Percentiles rank a stretch among this genome's conserved stretches.
phyloP scores from a whole-genome alignment of 331 rosid species.

The Ulmus americana region DNA sequence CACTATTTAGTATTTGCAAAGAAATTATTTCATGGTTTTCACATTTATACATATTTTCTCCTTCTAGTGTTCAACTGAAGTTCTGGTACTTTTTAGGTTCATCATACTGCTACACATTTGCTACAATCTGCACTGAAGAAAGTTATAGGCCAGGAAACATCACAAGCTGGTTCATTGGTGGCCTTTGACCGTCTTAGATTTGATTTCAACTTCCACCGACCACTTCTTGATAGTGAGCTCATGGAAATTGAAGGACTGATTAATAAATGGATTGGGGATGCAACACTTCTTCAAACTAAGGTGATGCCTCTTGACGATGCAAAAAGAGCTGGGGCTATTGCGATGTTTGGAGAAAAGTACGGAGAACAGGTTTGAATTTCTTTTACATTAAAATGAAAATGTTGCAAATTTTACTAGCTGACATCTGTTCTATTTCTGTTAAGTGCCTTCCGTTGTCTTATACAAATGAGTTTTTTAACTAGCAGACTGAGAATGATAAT shows the following conservation, averaged over 20 bases:
- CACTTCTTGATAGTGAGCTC: conserved; percentile 63
- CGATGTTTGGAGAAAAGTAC: conserved; percentile 94
- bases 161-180: conserved; percentile 96
- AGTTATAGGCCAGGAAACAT: conserved; percentile 79
- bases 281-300: conserved; percentile 65
- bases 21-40: neutral
- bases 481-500: neutral
- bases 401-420: neutral
- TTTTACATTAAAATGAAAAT: conserved; percentile 17
- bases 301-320: conserved; percentile 85
- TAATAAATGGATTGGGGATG: conserved; percentile 75
- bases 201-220: conserved; percentile 85
- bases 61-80: neutral
- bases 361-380: conserved; percentile 71
- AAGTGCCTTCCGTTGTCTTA: neutral
- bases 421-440: neutral
- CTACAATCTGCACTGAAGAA: conserved; percentile 83
- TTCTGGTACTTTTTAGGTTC: conserved; percentile 56
- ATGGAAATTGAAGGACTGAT: conserved; percentile 58
- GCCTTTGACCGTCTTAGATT: conserved; percentile 91
- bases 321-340: conserved; percentile 82
- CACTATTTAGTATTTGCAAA: neutral
- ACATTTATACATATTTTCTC: too few relatives aligned
- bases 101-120: conserved; percentile 95
- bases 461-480: neutral